These are phyloP conservation scores for Colletotrichum lentis DNA, from an alignment of 2,329 filamentous ascomycete genomes.

Conservation along the genomic window DNA sequence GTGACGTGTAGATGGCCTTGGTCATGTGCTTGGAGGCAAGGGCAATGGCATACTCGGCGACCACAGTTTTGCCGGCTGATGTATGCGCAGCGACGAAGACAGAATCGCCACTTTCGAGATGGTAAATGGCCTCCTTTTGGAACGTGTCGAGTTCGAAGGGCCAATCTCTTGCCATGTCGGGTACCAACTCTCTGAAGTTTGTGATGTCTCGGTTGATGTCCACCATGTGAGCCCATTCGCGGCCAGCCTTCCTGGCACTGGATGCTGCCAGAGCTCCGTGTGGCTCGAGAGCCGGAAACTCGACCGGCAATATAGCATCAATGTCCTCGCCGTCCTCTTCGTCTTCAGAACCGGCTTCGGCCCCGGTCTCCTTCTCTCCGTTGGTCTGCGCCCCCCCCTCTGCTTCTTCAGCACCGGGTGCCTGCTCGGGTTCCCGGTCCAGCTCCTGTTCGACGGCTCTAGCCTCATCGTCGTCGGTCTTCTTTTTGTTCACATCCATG, in stretches of 20 bases:
- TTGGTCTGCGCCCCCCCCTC: slow-evolving; percentile 39
- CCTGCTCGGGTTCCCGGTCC: slow-evolving; percentile 56
- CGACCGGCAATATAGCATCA: slow-evolving; percentile 86
- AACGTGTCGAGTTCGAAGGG: slow-evolving; percentile 98
- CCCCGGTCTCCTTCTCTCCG: slow-evolving; percentile 41
- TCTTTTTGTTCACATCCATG: slow-evolving; percentile 72
- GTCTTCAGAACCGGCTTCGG: slow-evolving; percentile 46
- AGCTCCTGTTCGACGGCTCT: slow-evolving; percentile 55
- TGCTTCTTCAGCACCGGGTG: slow-evolving; percentile 44
- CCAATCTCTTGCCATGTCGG: slow-evolving; percentile 95
- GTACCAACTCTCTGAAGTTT: slow-evolving; percentile 94
- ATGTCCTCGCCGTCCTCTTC: slow-evolving; percentile 70
- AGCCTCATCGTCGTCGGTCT: slow-evolving; percentile 61
- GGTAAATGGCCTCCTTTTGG: slow-evolving; percentile 98
- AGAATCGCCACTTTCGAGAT: slow-evolving; percentile 94
- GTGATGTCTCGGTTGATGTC: slow-evolving; percentile 91
- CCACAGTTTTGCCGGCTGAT: slow-evolving; percentile 96
- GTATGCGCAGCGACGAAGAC: slow-evolving; percentile 98
- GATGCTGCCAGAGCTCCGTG: slow-evolving; percentile 78
- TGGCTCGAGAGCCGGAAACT: slow-evolving; percentile 91
- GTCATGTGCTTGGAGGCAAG: slow-evolving; percentile 99
- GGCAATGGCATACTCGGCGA: slow-evolving; percentile 97
- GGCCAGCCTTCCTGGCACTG: slow-evolving; percentile 75
- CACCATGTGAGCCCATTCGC: slow-evolving; percentile 98
- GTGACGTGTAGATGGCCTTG: slow-evolving; percentile 98